Percentiles rank a stretch among this genome's conserved stretches.
Evolutionary conservation across 2,329 filamentous ascomycete species (phyloP).

Genomic region (Claviceps cyperi): DNA sequence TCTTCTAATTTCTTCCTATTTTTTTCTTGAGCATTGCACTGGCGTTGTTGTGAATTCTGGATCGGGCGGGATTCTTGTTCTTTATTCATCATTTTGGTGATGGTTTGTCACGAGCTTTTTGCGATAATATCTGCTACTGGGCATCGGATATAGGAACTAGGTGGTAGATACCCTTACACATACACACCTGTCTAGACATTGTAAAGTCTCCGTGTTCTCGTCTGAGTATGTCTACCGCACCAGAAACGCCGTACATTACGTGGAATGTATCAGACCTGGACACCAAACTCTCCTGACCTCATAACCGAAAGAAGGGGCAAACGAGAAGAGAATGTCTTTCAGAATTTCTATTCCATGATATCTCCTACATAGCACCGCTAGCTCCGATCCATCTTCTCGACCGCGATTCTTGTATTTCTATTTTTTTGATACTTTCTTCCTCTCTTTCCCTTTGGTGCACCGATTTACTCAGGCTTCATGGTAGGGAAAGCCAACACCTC

Average conservation of each 20-base stretch:
- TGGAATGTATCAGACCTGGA: too few species aligned
- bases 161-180: constrained; percentile 8
- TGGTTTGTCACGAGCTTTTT: too few species aligned
- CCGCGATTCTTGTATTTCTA: too few species aligned
- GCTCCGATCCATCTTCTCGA: not conserved
- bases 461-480: constrained; percentile 55
- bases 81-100: not conserved
- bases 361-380: too few species aligned
- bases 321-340: too few species aligned
- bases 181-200: not conserved
- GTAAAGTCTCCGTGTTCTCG: not conserved
- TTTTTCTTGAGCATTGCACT: constrained; percentile 11
- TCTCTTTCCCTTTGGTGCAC: constrained; percentile 11
- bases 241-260: too few species aligned
- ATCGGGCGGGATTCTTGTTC: not conserved
- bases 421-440: not conserved
- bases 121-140: not conserved
- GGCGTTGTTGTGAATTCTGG: constrained; percentile 10
- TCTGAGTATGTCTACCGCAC: not conserved
- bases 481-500: constrained; percentile 95
- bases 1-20: not conserved
- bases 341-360: too few species aligned
- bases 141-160: not conserved
- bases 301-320: too few species aligned
- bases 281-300: too few species aligned